These are phyloP conservation scores for Hypoxylon sp. DNA, from an alignment of 2,329 filamentous ascomycete genomes.

Conservation along the genomic window DNA sequence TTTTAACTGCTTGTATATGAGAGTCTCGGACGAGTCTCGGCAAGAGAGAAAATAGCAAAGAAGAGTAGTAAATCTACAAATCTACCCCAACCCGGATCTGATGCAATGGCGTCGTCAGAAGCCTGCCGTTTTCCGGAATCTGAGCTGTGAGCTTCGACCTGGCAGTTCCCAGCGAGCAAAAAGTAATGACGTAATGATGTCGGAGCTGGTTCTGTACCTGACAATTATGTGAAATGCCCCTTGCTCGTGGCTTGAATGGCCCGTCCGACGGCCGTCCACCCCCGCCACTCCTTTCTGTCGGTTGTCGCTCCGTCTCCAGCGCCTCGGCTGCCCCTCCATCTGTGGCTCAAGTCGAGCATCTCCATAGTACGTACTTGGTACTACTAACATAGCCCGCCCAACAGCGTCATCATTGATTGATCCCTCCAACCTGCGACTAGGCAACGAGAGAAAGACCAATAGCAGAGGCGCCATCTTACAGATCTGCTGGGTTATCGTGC, in stretches of 20 bases:
- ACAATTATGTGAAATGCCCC: too few species aligned
- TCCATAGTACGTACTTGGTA: background rate
- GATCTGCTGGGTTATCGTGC: background rate
- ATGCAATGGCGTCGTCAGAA: slow-evolving; percentile 27
- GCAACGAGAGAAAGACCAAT: slow-evolving; percentile 18
- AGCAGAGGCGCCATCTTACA: background rate
- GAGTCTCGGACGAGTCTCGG: background rate
- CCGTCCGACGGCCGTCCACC: background rate
- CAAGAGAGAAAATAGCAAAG: slow-evolving; percentile 1
- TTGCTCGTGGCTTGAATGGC: background rate
- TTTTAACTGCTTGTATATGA: too few species aligned
- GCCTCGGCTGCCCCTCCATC: slow-evolving; percentile 18
- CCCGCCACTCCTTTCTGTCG: background rate
- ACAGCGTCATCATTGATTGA: slow-evolving; percentile 32
- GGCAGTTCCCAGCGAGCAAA: too few species aligned
- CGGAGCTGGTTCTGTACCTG: background rate
- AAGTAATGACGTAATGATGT: slow-evolving; percentile 20
- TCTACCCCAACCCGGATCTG: slow-evolving; percentile 17
- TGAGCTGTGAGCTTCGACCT: background rate
- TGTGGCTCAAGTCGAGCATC: slow-evolving; percentile 11
- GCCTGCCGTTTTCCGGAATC: background rate
- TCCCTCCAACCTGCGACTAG: slow-evolving; percentile 5
- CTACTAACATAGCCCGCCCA: slow-evolving; percentile 3
- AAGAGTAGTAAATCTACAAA: background rate
- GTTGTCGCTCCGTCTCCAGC: too few species aligned